Percentiles rank a stretch among this genome's conserved stretches.
Conservation (phyloP, 768 basidiomycete species). For the Kwoniella sp. region DNA sequence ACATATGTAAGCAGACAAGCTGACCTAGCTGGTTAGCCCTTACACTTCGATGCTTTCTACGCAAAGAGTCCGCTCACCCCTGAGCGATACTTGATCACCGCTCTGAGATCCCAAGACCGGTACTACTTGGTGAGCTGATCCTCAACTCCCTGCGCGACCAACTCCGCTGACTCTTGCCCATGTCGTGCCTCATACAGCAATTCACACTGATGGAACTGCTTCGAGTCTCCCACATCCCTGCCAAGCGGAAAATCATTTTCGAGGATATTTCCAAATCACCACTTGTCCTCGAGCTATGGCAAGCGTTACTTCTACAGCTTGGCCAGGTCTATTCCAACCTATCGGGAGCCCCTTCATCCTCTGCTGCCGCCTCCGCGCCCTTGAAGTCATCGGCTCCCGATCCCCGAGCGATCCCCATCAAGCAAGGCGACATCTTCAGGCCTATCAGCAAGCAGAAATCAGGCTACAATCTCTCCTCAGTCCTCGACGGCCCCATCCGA, state of each 20-base stretch:
- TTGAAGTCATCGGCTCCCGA: constrained; percentile 24
- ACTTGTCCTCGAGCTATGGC: constrained; percentile 36
- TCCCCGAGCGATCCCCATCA: constrained; percentile 34
- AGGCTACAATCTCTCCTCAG: constrained; percentile 20
- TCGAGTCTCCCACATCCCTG: constrained; percentile 33
- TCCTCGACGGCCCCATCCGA: constrained; percentile 39
- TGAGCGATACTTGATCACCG: constrained; percentile 46
- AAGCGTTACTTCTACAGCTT: constrained; percentile 40
- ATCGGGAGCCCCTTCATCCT: constrained; percentile 1
- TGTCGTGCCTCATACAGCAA: constrained; percentile 29
- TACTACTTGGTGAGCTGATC: constrained; percentile 39
- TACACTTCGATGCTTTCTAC: constrained; percentile 46
- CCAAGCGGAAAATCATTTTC: constrained; percentile 41
- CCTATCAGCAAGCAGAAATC: constrained; percentile 32
- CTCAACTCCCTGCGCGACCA: too few relatives aligned
- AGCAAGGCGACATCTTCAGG: constrained; percentile 45
- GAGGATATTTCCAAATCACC: constrained; percentile 34
- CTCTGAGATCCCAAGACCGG: constrained; percentile 41
- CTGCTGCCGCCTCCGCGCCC: constrained; percentile 7
- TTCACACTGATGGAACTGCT: constrained; percentile 53
- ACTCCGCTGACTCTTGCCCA: too few relatives aligned
- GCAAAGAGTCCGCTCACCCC: constrained; percentile 38
- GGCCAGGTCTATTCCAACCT: constrained; percentile 31
- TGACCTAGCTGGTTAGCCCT: constrained; percentile 37
- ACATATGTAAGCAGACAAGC: neutral